Evolutionary conservation across 768 basidiomycete species (phyloP).

Genomic region (Lyophyllum shimeji): DNA sequence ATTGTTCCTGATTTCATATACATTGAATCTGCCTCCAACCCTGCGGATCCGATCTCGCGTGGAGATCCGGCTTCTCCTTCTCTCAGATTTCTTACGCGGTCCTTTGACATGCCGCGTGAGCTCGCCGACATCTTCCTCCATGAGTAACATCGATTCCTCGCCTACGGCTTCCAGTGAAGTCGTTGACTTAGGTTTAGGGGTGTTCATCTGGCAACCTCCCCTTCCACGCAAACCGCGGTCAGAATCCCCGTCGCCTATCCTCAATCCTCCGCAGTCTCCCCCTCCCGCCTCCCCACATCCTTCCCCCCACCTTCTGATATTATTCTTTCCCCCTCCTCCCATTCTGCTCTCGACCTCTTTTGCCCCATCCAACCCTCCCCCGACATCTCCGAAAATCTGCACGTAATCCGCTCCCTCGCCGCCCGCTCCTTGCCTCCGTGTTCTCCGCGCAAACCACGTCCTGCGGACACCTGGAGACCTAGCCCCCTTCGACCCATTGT

Average conservation of each 20-base stretch:
- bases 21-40: constrained; percentile 20
- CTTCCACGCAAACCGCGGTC: neutral
- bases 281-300: too few species aligned
- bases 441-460: neutral
- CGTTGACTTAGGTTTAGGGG: neutral
- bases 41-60: constrained; percentile 18
- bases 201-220: too few species aligned
- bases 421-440: neutral
- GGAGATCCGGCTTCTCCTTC: neutral
- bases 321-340: neutral
- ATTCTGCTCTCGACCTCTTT: neutral
- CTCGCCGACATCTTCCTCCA: neutral
- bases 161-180: neutral
- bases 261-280: too few species aligned
- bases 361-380: too few species aligned
- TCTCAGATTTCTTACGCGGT: neutral
- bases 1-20: neutral
- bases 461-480: neutral
- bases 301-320: neutral
- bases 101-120: neutral
- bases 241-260: neutral
- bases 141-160: neutral
- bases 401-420: neutral
- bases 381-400: neutral
- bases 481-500: neutral